These are phyloP conservation scores for Coemansia sp. DNA, from an alignment of 192 early-diverging fungal species.

Conservation along the genomic window DNA sequence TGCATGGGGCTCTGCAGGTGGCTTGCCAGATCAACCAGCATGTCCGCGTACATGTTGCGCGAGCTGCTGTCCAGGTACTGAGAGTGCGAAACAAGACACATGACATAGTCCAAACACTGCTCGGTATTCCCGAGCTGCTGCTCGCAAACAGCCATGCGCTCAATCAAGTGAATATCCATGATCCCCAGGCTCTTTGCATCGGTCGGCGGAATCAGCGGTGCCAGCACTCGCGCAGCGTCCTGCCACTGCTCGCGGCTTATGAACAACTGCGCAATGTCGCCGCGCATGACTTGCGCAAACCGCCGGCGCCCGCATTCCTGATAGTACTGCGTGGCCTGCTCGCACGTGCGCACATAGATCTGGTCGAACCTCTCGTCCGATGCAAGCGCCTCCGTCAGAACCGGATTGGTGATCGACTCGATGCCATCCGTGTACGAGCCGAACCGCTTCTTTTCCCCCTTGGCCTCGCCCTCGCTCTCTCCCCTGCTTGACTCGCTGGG, in stretches of 20 bases:
- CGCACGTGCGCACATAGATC: constrained; percentile 48
- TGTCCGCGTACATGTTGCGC: constrained; percentile 9
- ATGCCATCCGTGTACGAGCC: not conserved
- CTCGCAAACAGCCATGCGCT: constrained; percentile 41
- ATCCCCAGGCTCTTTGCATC: not conserved
- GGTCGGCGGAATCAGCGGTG: constrained; percentile 20
- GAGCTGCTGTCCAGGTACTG: constrained; percentile 10
- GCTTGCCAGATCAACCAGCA: constrained; percentile 21
- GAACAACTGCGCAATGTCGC: constrained; percentile 46
- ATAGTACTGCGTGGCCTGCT: constrained; percentile 55
- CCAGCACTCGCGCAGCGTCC: constrained; percentile 29
- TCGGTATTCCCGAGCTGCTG: constrained; percentile 19
- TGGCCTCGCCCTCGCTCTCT: not conserved
- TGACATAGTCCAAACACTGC: constrained; percentile 16
- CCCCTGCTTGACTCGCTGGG: not conserved
- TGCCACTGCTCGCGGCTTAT: constrained; percentile 33
- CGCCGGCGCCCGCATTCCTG: constrained; percentile 41
- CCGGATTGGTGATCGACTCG: constrained; percentile 37
- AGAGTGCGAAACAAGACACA: constrained; percentile 23
- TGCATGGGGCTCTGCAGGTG: not conserved
- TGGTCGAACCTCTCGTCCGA: constrained; percentile 48
- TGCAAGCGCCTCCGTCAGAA: constrained; percentile 45
- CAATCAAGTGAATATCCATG: constrained; percentile 25
- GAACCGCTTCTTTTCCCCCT: not conserved
- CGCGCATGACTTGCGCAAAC: constrained; percentile 42